Evolutionary conservation across 2,329 filamentous ascomycete genomes (phyloP).

Genomic region (Hymenoscyphus occultus): DNA sequence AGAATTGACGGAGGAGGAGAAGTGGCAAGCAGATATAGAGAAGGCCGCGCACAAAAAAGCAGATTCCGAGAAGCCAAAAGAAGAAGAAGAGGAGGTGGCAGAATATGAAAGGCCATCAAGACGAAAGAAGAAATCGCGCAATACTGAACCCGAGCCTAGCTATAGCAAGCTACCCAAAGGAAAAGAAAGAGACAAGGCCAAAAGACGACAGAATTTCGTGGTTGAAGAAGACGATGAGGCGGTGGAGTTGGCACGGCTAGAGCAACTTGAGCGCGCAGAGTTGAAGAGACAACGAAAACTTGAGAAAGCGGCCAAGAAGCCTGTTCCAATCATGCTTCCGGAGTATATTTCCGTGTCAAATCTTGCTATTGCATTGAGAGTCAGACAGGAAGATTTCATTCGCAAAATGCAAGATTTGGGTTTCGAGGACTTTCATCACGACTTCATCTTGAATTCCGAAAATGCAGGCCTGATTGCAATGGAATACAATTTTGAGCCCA

Average conservation of each 20-base stretch:
- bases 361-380: slow-evolving; percentile 70
- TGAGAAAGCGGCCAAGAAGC: slow-evolving; percentile 42
- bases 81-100: neutral
- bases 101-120: slow-evolving; percentile 8
- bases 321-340: slow-evolving; percentile 68
- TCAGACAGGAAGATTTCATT: slow-evolving; percentile 70
- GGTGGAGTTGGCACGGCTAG: slow-evolving; percentile 25
- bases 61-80: slow-evolving; percentile 1
- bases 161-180: slow-evolving; percentile 26
- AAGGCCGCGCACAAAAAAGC: neutral
- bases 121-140: slow-evolving; percentile 4
- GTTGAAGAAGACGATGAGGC: slow-evolving; percentile 35
- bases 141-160: slow-evolving; percentile 1
- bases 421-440: slow-evolving; percentile 78
- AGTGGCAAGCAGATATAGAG: neutral
- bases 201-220: slow-evolving; percentile 29
- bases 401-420: slow-evolving; percentile 77
- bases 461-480: slow-evolving; percentile 85
- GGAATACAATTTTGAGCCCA: slow-evolving; percentile 89
- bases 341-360: slow-evolving; percentile 90
- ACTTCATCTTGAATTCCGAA: slow-evolving; percentile 86
- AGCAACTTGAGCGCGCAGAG: slow-evolving; percentile 40
- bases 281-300: slow-evolving; percentile 42
- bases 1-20: neutral
- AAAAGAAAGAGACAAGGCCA: slow-evolving; percentile 34